phyloP scores from a whole-genome alignment of 345 rosid species.

The Hypericum perforatum region DNA sequence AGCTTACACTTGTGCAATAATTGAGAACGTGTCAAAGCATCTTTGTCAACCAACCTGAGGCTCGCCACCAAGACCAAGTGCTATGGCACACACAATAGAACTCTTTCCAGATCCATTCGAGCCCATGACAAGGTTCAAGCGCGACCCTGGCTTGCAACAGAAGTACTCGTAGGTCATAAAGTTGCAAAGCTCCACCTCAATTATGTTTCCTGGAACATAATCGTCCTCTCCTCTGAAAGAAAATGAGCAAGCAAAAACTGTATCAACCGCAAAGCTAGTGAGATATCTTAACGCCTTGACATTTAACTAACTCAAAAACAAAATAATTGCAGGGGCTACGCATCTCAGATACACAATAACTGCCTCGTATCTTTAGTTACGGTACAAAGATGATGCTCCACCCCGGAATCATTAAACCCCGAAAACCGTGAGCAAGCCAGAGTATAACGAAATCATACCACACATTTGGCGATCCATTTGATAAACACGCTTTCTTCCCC shows the following conservation, averaged over 20 bases:
- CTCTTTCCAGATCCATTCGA: slow-evolving; percentile 98
- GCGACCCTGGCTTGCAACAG: slow-evolving; percentile 75
- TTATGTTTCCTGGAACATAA: slow-evolving; percentile 76
- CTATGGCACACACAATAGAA: slow-evolving; percentile 94
- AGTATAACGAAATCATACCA: too few species aligned
- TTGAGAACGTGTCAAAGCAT: slow-evolving; percentile 7
- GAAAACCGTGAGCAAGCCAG: too few species aligned
- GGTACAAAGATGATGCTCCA: too few species aligned
- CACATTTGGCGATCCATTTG: too few species aligned
- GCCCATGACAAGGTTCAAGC: slow-evolving; percentile 86
- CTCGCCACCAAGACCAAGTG: slow-evolving; percentile 89
- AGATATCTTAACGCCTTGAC: too few species aligned
- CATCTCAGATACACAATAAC: too few species aligned
- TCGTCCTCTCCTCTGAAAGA: slow-evolving; percentile 76
- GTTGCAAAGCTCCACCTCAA: slow-evolving; percentile 72
- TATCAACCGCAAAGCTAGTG: too few species aligned
- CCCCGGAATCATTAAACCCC: too few species aligned
- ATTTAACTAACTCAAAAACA: too few species aligned
- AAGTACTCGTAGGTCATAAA: slow-evolving; percentile 82
- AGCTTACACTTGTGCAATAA: slow-evolving; percentile 2
- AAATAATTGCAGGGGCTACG: too few species aligned
- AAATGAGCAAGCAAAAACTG: background rate
- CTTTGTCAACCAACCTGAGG: slow-evolving; percentile 50
- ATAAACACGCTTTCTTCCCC: too few species aligned
- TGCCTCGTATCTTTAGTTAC: too few species aligned